Conservation (phyloP, 768 basidiomycete genomes). For the Trametes cingulata region DNA sequence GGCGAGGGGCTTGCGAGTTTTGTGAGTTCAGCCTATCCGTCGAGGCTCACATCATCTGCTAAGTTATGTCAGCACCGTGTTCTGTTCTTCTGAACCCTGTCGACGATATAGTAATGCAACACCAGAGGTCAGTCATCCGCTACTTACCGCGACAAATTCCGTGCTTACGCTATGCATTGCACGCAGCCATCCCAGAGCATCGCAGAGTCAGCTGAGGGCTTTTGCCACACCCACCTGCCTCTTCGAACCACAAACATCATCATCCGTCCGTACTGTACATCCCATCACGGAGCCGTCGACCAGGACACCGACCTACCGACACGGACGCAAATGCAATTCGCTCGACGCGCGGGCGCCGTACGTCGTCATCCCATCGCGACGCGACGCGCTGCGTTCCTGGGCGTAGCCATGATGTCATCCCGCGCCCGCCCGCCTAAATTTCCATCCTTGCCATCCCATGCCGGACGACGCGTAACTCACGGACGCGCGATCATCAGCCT, state of each 20-base stretch:
- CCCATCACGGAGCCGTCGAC: too few relatives aligned
- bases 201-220: not conserved
- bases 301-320: too few relatives aligned
- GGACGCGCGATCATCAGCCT: too few relatives aligned
- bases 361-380: not conserved
- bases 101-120: not conserved
- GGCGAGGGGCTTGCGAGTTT: not conserved
- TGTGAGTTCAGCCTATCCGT: not conserved
- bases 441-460: not conserved
- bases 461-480: not conserved
- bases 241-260: too few relatives aligned
- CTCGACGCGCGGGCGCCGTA: not conserved
- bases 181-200: not conserved
- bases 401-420: slow-evolving; percentile 1
- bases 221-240: too few relatives aligned
- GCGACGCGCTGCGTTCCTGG: not conserved
- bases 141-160: not conserved
- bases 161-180: not conserved
- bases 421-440: not conserved
- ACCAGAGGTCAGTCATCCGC: not conserved
- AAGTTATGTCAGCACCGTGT: not conserved
- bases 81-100: too few relatives aligned
- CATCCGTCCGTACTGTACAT: too few relatives aligned
- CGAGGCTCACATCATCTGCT: not conserved
- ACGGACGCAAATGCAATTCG: too few relatives aligned